phyloP scores from a whole-genome alignment of 2,329 filamentous ascomycete genomes.

The Aspergillus aculeatus region DNA sequence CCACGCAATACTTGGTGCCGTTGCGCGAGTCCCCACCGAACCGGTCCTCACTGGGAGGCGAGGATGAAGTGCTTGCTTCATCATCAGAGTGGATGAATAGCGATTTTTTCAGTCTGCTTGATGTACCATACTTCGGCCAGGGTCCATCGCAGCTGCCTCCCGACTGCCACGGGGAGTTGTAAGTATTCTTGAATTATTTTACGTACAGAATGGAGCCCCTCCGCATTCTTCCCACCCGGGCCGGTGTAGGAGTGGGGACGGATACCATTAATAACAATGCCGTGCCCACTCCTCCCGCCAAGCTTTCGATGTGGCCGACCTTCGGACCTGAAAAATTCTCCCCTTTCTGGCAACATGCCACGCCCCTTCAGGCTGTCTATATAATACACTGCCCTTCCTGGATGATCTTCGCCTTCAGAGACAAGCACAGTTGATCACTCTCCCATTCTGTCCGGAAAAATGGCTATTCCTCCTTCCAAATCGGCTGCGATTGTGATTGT shows the following conservation, averaged over 20 bases:
- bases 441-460: not conserved
- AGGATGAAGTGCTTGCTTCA: not conserved
- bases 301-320: not conserved
- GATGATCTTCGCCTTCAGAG: not conserved
- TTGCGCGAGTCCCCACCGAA: not conserved
- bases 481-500: conserved; percentile 39
- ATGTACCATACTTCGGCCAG: not conserved
- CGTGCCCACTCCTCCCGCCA: not conserved
- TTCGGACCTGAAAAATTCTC: not conserved
- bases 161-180: too few relatives aligned
- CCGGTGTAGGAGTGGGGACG: not conserved
- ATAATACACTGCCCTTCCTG: not conserved
- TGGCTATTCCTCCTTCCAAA: not conserved
- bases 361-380: not conserved
- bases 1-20: not conserved
- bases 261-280: not conserved
- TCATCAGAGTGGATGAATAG: not conserved
- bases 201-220: too few relatives aligned
- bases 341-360: not conserved
- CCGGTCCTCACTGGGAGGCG: not conserved
- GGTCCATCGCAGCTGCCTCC: not conserved
- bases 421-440: not conserved
- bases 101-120: not conserved
- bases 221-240: not conserved
- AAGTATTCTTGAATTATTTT: too few relatives aligned